Evolutionary conservation across 1,139 yeast species (phyloP), one percentile per base, ranked within the genome.

Genomic region (Kluyveromyces sp.): DNA sequence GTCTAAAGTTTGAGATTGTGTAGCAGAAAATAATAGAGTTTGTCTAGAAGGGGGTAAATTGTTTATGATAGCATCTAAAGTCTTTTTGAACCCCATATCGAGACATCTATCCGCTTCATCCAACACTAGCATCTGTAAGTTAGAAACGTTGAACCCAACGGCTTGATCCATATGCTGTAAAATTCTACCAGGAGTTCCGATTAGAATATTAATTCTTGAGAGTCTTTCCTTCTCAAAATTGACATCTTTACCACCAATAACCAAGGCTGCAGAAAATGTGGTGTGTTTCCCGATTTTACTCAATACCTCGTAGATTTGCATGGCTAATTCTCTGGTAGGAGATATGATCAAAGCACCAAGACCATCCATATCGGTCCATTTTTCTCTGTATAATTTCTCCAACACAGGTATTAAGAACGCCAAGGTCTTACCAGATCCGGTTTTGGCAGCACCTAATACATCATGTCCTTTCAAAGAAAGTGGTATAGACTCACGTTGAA

Each of bases 51-150:
- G 77, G 1, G 97, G 96, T 50, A 92, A 70, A 62, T 87, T 94
- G 41, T 81, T 79, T 29, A 92, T 70, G 47, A 92, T 92, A 43
- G 83, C 84, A 65, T 94, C 97, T 48, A 92, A 69, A 41, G 95
- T 88, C 59, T 81, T 81, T 62, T 83, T 84, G 73, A 92, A 92
- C 5, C 98, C 98, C 96, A 92, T 88, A 66, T 92, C 99, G 55
- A 92, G 71, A 60, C 95, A 88, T 56, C 98, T 74, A 63, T 92
- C 99, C 0, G 98, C 98, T 67, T 92, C 99, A 65, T 92, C 99
- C 47, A 92, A 68, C 0, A 92, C 94, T 43, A 92, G 69, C 56
- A 84, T 77, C 64, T 90, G 95, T 50, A 92, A 68, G 60, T 88
- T 89, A 26, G 83, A 72, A 5, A 87, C 70, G 56, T 87, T 95